These are phyloP conservation scores for Scheffersomyces lignicola DNA, from an alignment of 1,139 yeast species.

Conservation along the genomic window DNA sequence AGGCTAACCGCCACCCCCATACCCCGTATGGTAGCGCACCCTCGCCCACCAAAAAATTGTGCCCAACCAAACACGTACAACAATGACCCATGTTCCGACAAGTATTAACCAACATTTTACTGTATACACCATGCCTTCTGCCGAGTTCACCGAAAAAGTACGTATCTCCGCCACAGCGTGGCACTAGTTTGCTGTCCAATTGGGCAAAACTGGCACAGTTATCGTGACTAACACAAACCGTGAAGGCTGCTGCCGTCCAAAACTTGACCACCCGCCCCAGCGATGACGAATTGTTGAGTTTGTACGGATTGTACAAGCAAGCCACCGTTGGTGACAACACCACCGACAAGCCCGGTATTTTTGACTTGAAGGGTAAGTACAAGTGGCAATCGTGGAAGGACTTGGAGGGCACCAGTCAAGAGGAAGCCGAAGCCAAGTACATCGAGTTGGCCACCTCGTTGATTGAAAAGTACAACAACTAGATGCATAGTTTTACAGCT, in stretches of 20 bases:
- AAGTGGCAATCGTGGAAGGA: conserved; percentile 98
- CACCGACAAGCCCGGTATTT: conserved; percentile 80
- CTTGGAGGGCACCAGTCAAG: conserved; percentile 80
- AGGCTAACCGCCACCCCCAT: no score
- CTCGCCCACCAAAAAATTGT: no score
- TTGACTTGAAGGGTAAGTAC: conserved; percentile 92
- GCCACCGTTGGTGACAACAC: conserved; percentile 95
- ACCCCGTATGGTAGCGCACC: no score
- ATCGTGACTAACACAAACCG: not conserved
- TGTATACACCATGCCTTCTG: conserved; percentile 37
- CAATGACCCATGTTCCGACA: no score
- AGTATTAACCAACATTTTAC: no score
- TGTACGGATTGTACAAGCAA: conserved; percentile 93
- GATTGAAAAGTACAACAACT: conserved; percentile 44
- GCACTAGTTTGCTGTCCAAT: not conserved
- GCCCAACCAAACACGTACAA: no score
- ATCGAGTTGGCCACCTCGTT: conserved; percentile 73
- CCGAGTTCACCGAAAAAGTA: conserved; percentile 55
- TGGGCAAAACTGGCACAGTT: conserved; percentile 1
- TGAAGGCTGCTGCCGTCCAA: conserved; percentile 78
- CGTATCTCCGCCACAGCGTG: conserved; percentile 19
- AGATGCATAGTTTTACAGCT: no score
- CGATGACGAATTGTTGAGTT: conserved; percentile 80
- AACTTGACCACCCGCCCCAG: conserved; percentile 72
- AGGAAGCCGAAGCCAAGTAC: conserved; percentile 87